These are phyloP conservation scores for Penicillium simplicissimum DNA, from an alignment of 495 filamentous ascomycete species.

Conservation along the genomic window DNA sequence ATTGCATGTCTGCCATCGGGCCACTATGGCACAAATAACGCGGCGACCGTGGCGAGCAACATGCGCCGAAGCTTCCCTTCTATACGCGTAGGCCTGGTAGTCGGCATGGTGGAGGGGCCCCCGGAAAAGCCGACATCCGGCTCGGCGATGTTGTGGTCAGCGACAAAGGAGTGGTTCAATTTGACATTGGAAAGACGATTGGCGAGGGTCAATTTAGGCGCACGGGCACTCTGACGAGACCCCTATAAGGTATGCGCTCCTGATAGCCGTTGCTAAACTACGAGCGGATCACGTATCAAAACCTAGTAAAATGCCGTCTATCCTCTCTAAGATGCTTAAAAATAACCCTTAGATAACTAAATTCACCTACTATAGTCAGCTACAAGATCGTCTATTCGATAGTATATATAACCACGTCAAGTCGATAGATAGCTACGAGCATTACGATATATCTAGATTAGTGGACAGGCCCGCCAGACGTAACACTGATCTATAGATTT, in stretches of 20 bases:
- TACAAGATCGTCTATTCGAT: slow-evolving; percentile 23
- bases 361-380: neutral
- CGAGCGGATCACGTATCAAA: slow-evolving; percentile 24
- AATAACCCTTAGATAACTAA: slow-evolving; percentile 7
- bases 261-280: slow-evolving; percentile 23
- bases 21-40: slow-evolving; percentile 26
- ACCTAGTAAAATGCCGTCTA: slow-evolving; percentile 19
- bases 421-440: slow-evolving; percentile 6
- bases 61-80: slow-evolving; percentile 27
- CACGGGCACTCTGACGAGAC: neutral
- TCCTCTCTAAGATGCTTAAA: slow-evolving; percentile 25
- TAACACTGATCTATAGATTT: slow-evolving; percentile 17
- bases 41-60: slow-evolving; percentile 21
- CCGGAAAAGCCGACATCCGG: slow-evolving; percentile 24
- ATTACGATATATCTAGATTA: slow-evolving; percentile 18
- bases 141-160: slow-evolving; percentile 39
- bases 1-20: slow-evolving; percentile 43
- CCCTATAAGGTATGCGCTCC: slow-evolving; percentile 13
- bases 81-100: slow-evolving; percentile 35
- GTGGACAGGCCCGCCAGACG: neutral
- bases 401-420: slow-evolving; percentile 18
- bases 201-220: slow-evolving; percentile 1
- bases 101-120: slow-evolving; percentile 36
- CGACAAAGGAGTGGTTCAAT: slow-evolving; percentile 42
- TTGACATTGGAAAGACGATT: slow-evolving; percentile 40